Evolutionary conservation across 2,329 filamentous ascomycete genomes (phyloP).

Genomic region (Penicillium sp.): DNA sequence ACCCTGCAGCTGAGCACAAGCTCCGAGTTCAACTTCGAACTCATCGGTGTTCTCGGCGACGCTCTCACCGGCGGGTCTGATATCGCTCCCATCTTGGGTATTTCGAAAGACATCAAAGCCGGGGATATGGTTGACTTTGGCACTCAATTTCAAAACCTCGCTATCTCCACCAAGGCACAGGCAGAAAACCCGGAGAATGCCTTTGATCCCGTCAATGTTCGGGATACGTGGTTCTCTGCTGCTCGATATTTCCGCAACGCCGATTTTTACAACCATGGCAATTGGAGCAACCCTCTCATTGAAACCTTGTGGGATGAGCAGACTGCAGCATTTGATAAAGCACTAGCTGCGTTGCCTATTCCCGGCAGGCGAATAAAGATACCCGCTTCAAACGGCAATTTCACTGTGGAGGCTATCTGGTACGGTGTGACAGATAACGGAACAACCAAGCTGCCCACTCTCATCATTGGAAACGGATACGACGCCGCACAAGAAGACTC

Average conservation of each 20-base stretch:
- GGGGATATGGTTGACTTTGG: slow-evolving; percentile 18
- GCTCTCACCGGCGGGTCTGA: slow-evolving; percentile 13
- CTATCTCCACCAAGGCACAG: background rate
- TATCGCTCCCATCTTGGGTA: slow-evolving; percentile 19
- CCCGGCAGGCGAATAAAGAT: background rate
- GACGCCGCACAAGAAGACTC: slow-evolving; percentile 50
- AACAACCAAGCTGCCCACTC: slow-evolving; percentile 33
- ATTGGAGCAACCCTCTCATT: background rate
- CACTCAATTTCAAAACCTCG: slow-evolving; percentile 18
- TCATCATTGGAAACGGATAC: slow-evolving; percentile 45
- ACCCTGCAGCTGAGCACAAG: background rate
- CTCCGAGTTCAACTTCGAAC: background rate
- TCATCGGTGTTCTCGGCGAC: background rate
- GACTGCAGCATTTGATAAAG: background rate
- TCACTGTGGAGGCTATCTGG: background rate
- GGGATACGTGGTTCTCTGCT: background rate
- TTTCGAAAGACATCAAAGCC: slow-evolving; percentile 17
- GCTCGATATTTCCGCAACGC: background rate
- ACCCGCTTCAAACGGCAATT: background rate
- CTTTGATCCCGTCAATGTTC: background rate
- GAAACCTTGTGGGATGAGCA: background rate
- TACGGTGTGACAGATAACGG: background rate
- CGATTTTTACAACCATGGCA: background rate
- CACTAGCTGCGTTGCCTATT: background rate
- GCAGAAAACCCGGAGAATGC: background rate